Base-by-base conservation (phyloP, 2,329 filamentous ascomycete genomes). In the Mycosphaerella sp. region DNA sequence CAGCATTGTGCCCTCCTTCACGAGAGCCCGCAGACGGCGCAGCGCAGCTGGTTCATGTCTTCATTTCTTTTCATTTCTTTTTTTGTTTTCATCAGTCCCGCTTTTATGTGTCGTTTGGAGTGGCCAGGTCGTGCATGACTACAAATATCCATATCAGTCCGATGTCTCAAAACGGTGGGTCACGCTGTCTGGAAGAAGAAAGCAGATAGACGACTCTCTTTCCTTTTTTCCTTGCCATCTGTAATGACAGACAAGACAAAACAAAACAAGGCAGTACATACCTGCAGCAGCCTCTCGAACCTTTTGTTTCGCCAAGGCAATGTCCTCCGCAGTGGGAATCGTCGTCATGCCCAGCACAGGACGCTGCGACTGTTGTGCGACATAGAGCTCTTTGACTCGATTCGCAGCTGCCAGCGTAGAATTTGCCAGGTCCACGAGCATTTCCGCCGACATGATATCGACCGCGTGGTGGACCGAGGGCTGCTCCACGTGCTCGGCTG, bases 381-480 rank as follows among this genome's bases (percentile, higher is more conserved):
- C 42, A 39, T 63, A 57, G 4, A 65, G 56, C 12, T 63, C 59
- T 45, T 62, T 64, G 14, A 64, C 56, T 39, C 51, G 42, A 23
- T 58, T 54, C 4, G 63, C 63, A 12, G 63, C 63, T 11, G 46
- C 44, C 3, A 65, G 53, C 9, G 62, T 60, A 36, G 61, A 63
- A 14, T 52, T 60, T 7, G 63, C 63, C 2, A 65, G 56, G 26
- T 65, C 63, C 9, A 64, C 58, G 12, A 65, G 53, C 41, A 65
- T 51, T 47, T 65, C 62, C 2, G 62, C 61, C 5, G 59, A 62
- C 63, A 65, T 65, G 47, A 65, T 48, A 14, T 65, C 58, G 34
- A 58, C 52, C 32, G 61, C 57, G 9, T 55, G 21, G 38, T 52
- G 50, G 38, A 61, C 52, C 12, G 53, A 38, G 14, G 55, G 46